Percentiles rank a stretch among this genome's conserved stretches.
These are phyloP conservation scores for Tricholoma bakamatsutake DNA, from an alignment of 768 basidiomycete species.

Conservation along the genomic window DNA sequence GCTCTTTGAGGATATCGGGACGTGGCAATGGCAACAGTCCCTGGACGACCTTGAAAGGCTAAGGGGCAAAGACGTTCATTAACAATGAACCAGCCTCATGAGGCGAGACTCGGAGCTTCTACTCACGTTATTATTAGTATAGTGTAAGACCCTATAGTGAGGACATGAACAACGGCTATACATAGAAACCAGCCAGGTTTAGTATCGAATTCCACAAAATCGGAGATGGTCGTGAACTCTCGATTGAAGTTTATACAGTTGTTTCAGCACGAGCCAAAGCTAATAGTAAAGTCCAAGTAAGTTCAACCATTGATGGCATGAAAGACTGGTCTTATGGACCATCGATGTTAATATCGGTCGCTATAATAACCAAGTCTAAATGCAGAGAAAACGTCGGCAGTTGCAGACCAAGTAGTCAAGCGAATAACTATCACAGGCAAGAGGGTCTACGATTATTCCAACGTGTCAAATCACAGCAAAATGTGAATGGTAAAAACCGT, in stretches of 20 bases:
- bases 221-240: slow-evolving; percentile 32
- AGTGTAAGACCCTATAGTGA: slow-evolving; percentile 41
- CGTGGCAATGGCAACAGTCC: too few species aligned
- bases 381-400: slow-evolving; percentile 1
- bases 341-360: slow-evolving; percentile 27
- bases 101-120: too few species aligned
- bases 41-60: slow-evolving; percentile 26
- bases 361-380: neutral
- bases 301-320: slow-evolving; percentile 17
- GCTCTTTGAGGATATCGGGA: too few species aligned
- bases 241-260: slow-evolving; percentile 45
- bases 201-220: slow-evolving; percentile 46
- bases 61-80: too few species aligned
- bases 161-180: slow-evolving; percentile 4
- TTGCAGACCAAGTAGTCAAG: neutral
- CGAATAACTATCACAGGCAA: neutral
- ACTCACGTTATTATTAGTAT: too few species aligned
- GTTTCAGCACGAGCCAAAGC: slow-evolving; percentile 39
- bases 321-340: too few species aligned
- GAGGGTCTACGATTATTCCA: slow-evolving; percentile 30
- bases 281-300: slow-evolving; percentile 28
- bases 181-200: too few species aligned
- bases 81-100: too few species aligned
- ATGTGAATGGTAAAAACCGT: slow-evolving; percentile 22
- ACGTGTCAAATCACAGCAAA: slow-evolving; percentile 29